Conservation (phyloP, 2,329 filamentous ascomycete genomes). For the Simplicillium aogashimaense region DNA sequence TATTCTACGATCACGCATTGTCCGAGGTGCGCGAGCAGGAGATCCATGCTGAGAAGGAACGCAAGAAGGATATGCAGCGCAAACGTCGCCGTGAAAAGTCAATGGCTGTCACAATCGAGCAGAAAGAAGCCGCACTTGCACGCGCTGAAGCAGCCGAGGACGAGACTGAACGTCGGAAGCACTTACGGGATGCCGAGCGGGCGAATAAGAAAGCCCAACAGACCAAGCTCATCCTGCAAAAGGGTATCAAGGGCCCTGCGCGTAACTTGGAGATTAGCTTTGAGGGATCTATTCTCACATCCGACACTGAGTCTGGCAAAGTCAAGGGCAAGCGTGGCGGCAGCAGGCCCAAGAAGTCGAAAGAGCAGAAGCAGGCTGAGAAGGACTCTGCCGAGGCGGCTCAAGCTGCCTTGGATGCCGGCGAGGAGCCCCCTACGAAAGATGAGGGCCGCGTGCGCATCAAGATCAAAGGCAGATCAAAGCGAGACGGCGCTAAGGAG, state of each 20-base stretch:
- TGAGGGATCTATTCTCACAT: slow-evolving; percentile 71
- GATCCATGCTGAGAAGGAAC: slow-evolving; percentile 89
- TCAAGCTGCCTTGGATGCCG: slow-evolving; percentile 72
- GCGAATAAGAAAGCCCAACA: slow-evolving; percentile 89
- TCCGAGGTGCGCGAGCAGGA: slow-evolving; percentile 84
- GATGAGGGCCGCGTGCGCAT: slow-evolving; percentile 53
- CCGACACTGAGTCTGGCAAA: slow-evolving; percentile 43
- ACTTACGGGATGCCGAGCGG: slow-evolving; percentile 76
- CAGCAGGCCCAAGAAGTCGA: slow-evolving; percentile 80
- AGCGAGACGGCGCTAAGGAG: slow-evolving; percentile 28
- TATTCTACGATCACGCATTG: slow-evolving; percentile 72
- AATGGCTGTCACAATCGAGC: slow-evolving; percentile 84
- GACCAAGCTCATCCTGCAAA: slow-evolving; percentile 78
- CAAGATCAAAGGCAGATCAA: slow-evolving; percentile 46
- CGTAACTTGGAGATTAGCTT: slow-evolving; percentile 66
- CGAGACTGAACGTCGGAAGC: slow-evolving; percentile 70
- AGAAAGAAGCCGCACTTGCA: slow-evolving; percentile 74
- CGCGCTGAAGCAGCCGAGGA: slow-evolving; percentile 72
- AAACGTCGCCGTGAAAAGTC: slow-evolving; percentile 94
- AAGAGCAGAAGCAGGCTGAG: slow-evolving; percentile 72
- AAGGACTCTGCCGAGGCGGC: slow-evolving; percentile 78
- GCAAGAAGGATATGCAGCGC: slow-evolving; percentile 99
- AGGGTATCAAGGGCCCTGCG: slow-evolving; percentile 71
- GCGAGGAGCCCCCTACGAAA: slow-evolving; percentile 55
- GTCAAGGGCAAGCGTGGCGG: slow-evolving; percentile 45